phyloP scores from a whole-genome alignment of 495 filamentous ascomycete genomes.

The Penicillium goetzii region DNA sequence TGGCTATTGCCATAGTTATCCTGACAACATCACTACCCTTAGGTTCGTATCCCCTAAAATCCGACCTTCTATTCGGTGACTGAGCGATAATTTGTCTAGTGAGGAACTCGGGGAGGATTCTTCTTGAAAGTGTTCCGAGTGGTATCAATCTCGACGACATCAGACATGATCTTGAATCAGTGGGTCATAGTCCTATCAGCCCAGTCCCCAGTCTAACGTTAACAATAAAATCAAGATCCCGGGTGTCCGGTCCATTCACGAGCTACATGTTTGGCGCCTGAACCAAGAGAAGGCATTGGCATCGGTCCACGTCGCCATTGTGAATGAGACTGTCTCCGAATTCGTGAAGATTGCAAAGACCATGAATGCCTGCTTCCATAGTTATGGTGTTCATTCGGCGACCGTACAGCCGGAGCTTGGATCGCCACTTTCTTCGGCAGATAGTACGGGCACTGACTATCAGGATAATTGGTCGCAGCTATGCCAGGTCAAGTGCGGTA shows the following conservation, averaged over 20 bases:
- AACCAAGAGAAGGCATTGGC: conserved; percentile 50
- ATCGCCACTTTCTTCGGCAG: not conserved
- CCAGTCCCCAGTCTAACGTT: not conserved
- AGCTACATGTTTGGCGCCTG: conserved; percentile 52
- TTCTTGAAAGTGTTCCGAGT: not conserved
- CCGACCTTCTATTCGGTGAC: not conserved
- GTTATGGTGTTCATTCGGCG: not conserved
- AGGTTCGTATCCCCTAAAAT: not conserved
- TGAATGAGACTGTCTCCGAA: not conserved
- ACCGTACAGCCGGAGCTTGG: not conserved
- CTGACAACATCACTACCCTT: not conserved
- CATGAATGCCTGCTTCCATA: conserved; percentile 1
- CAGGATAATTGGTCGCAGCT: not conserved
- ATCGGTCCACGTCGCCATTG: conserved; percentile 38
- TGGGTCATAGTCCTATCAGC: not conserved
- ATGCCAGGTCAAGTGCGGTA: not conserved
- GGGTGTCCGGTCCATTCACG: conserved; percentile 44
- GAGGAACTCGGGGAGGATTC: not conserved
- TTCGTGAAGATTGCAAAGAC: conserved; percentile 1
- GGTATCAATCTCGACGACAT: not conserved
- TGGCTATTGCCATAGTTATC: conserved; percentile 40
- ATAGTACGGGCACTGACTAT: not conserved
- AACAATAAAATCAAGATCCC: conserved; percentile 26
- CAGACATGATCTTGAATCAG: not conserved
- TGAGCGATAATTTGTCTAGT: not conserved